Evolutionary conservation across 1,139 yeast species (phyloP).

Genomic region (Debaryomyces coudertii): DNA sequence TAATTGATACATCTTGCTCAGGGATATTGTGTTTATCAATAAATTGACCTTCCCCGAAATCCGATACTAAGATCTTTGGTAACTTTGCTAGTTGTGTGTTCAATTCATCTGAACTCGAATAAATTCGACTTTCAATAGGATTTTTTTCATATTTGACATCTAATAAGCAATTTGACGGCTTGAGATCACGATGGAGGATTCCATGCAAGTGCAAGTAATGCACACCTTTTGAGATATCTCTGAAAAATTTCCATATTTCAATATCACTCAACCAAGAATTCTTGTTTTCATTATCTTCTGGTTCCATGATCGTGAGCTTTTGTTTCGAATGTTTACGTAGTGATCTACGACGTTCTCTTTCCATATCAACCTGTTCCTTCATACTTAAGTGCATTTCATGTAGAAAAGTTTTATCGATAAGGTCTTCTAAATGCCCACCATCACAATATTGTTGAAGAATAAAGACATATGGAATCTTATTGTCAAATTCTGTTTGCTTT

Average conservation of each 20-base stretch:
- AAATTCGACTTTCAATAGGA: slow-evolving; percentile 12
- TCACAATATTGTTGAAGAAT: slow-evolving; percentile 85
- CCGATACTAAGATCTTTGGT: slow-evolving; percentile 79
- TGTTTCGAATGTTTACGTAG: slow-evolving; percentile 9
- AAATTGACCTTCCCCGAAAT: slow-evolving; percentile 86
- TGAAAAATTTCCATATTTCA: slow-evolving; percentile 63
- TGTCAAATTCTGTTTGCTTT: slow-evolving; percentile 16
- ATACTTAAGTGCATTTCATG: slow-evolving; percentile 26
- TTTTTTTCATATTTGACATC: slow-evolving; percentile 35
- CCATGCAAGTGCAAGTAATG: slow-evolving; percentile 71
- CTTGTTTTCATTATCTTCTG: slow-evolving; percentile 20
- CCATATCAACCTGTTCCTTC: slow-evolving; percentile 32
- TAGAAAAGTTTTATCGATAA: slow-evolving; percentile 44
- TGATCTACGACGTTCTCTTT: slow-evolving; percentile 27
- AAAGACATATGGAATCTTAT: slow-evolving; percentile 73
- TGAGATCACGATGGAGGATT: slow-evolving; percentile 81
- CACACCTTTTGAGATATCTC: slow-evolving; percentile 71
- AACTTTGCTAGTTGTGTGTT: slow-evolving; percentile 33
- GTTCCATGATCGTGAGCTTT: neutral
- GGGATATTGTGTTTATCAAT: slow-evolving; percentile 44
- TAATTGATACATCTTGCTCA: slow-evolving; percentile 13
- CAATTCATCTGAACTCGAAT: slow-evolving; percentile 19
- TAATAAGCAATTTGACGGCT: slow-evolving; percentile 83
- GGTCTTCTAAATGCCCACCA: slow-evolving; percentile 83
- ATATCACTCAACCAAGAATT: slow-evolving; percentile 32